phyloP scores from a whole-genome alignment of 108 stramenopile species.

The Cyclotella sp. region DNA sequence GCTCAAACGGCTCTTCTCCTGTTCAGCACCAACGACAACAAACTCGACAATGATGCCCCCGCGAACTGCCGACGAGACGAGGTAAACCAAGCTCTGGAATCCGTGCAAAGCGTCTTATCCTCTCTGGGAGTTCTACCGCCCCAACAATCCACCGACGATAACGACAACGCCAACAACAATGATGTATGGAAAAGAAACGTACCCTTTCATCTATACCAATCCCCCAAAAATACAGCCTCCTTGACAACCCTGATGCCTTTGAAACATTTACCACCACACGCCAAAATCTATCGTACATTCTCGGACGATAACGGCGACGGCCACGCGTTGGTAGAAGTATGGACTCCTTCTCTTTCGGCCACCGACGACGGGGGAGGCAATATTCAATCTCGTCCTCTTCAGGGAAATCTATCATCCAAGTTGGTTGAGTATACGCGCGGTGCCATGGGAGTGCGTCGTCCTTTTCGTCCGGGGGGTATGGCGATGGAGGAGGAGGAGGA shows the following conservation, averaged over 20 bases:
- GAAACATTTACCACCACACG: constrained; percentile 40
- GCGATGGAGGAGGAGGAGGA: constrained; percentile 42
- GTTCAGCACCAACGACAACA: neutral
- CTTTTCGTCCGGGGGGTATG: constrained; percentile 80
- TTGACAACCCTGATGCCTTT: constrained; percentile 43
- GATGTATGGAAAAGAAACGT: constrained; percentile 20
- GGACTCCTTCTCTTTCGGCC: constrained; percentile 41
- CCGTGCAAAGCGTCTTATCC: neutral
- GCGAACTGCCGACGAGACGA: neutral
- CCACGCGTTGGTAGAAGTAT: constrained; percentile 47
- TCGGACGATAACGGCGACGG: constrained; percentile 6
- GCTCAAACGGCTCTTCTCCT: neutral
- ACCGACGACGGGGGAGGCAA: constrained; percentile 7
- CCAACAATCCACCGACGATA: neutral
- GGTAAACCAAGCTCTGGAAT: neutral
- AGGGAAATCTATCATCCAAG: constrained; percentile 78
- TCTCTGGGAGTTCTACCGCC: constrained; percentile 2
- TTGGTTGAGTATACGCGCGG: constrained; percentile 83
- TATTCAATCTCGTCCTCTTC: constrained; percentile 53
- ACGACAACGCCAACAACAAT: neutral
- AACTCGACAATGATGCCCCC: neutral
- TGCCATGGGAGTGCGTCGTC: constrained; percentile 59
- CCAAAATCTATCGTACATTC: constrained; percentile 29
- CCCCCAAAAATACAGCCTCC: constrained; percentile 31
- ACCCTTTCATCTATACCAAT: constrained; percentile 33